Evolutionary conservation across 2,329 filamentous ascomycete species (phyloP), one percentile per base, ranked within the genome.

Genomic region (Elsinoe perseae): DNA sequence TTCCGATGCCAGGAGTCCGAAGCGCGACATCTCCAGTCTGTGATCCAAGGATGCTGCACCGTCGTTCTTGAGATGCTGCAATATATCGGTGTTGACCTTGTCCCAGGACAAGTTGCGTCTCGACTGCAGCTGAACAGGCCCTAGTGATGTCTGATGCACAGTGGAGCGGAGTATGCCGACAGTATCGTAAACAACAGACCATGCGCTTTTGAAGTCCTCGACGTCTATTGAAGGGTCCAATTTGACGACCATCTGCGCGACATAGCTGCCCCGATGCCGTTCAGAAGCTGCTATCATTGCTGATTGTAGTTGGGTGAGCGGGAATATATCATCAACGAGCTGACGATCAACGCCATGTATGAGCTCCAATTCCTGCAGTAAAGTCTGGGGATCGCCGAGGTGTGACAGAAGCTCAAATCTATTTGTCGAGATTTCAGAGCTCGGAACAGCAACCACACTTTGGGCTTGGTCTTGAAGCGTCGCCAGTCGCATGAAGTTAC

Each of bases 401-500:
- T 44, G 18, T 14, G 25, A 6, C 52, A 54, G 18, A 34, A 42
- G 34, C 18, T 20, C 10, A 16, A 43, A 43, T 2, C 20, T 18
- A 14, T 9, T 5, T 1, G 23, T 16, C 20, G 23, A n/a, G n/a
- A n/a, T n/a, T n/a, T n/a, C 7, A 7, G 10, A 20, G 25, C 3
- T 36, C 18, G 7, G n/a, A n/a, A 5, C 18, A 9, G 30, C 4
- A 14, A 36, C 20, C 20, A 14, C 7, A 2, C n/a, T 56, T 20
- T 54, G 54, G 50, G 56, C 54, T 42, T 55, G 42, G 27, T 50
- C 28, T 7, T 25, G 34, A 27, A 43, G 52, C 9, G n/a, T 23
- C 4, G 18, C 14, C 21, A 18, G 32, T 27, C 36, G 20, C 16
- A 54, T 20, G 36, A 21, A 43, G 16, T 18, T 36, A 30, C 38